Evolutionary conservation across 805 yeast species (phyloP).

Genomic region (Candida anglica): DNA sequence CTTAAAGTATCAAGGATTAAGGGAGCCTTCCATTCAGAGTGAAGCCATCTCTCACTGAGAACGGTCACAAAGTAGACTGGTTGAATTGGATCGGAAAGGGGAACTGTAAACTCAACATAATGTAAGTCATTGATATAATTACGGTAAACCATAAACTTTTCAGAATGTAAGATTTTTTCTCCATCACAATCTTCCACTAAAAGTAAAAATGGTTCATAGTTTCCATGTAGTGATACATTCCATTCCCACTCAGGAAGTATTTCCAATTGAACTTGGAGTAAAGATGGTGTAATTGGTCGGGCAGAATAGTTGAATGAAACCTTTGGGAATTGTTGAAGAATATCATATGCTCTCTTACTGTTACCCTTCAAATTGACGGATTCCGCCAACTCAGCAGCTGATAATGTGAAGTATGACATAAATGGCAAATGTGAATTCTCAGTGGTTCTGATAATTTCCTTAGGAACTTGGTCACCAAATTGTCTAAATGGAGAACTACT

Average conservation of each 20-base stretch:
- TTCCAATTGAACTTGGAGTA: conserved; percentile 63
- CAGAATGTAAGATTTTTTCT: conserved; percentile 61
- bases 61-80: conserved; percentile 74
- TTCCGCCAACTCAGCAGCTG: conserved; percentile 76
- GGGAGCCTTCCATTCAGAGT: conserved; percentile 62
- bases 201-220: conserved; percentile 61
- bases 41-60: conserved; percentile 83
- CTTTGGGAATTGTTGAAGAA: conserved; percentile 71
- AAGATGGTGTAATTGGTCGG: conserved; percentile 74
- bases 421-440: conserved; percentile 85
- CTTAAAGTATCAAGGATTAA: conserved; percentile 48
- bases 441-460: conserved; percentile 63
- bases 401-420: conserved; percentile 66
- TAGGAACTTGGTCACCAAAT: conserved; percentile 62
- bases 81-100: conserved; percentile 49
- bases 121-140: conserved; percentile 52
- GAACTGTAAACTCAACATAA: conserved; percentile 61
- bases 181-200: conserved; percentile 84
- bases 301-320: conserved; percentile 53
- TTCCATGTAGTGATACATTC: conserved; percentile 63
- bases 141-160: conserved; percentile 48
- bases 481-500: conserved; percentile 85
- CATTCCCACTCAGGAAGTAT: conserved; percentile 74
- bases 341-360: conserved; percentile 56
- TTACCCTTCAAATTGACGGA: conserved; percentile 69